Percentiles rank a stretch among this genome's conserved stretches.
Conservation (phyloP, 2,329 filamentous ascomycete genomes). For the Colletotrichum sp. region DNA sequence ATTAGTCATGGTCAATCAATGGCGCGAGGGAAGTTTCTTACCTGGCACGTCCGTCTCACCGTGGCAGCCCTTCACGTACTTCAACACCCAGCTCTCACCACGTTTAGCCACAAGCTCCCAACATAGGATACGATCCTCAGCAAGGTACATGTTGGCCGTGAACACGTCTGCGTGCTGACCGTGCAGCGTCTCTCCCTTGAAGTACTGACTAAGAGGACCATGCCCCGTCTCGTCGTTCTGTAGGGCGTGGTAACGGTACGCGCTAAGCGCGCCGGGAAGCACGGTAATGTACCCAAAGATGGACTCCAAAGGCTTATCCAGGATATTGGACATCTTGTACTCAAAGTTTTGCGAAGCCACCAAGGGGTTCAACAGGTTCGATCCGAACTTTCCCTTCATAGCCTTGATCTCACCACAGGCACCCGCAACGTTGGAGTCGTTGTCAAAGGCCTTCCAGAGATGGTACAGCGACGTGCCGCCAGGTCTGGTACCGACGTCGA, state of each 20-base stretch:
- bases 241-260: conserved; percentile 93
- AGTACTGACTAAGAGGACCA: conserved; percentile 95
- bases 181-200: conserved; percentile 97
- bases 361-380: conserved; percentile 87
- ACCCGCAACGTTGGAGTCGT: conserved; percentile 94
- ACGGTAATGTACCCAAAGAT: conserved; percentile 99
- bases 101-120: conserved; percentile 97
- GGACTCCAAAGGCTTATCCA: conserved; percentile 96
- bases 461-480: conserved; percentile 93
- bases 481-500: conserved; percentile 95
- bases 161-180: conserved; percentile 97
- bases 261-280: conserved; percentile 90
- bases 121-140: conserved; percentile 88
- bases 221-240: conserved; percentile 97
- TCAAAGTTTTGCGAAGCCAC: conserved; percentile 99
- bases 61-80: conserved; percentile 95
- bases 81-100: conserved; percentile 94
- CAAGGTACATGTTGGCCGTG: conserved; percentile 94
- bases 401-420: conserved; percentile 98
- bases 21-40: conserved; percentile 50
- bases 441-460: conserved; percentile 98
- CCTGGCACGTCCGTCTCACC: conserved; percentile 98
- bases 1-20: conserved; percentile 18
- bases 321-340: conserved; percentile 99
- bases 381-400: conserved; percentile 86